A percentile compares a stretch with the other conserved stretches of the same genome.
Evolutionary conservation across 805 yeast genomes (phyloP).

Genomic region (Torulaspora indica): DNA sequence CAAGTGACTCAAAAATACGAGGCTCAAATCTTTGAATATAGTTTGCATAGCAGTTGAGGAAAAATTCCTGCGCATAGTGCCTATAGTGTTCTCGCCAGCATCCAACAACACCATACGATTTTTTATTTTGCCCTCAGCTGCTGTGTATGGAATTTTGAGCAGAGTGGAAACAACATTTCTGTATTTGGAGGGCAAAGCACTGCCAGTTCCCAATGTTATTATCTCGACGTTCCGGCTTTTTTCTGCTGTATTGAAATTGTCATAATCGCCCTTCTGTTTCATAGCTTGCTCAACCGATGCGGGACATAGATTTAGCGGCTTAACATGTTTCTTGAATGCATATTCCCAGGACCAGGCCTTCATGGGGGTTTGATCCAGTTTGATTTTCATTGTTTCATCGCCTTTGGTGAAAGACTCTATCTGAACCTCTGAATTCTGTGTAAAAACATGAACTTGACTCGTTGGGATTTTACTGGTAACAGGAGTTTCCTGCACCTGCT

Average conservation of each 20-base stretch:
- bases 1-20: constrained; percentile 77
- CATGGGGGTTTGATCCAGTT: constrained; percentile 6
- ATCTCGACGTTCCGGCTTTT: constrained; percentile 57
- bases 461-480: constrained; percentile 13
- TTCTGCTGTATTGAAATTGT: constrained; percentile 31
- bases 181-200: constrained; percentile 78
- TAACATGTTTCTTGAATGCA: constrained; percentile 27
- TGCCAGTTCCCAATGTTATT: constrained; percentile 85
- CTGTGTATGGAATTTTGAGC: constrained; percentile 57
- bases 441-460: constrained; percentile 27
- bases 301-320: constrained; percentile 28
- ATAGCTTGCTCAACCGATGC: constrained; percentile 27
- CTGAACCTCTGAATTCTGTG: constrained; percentile 16
- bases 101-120: constrained; percentile 61
- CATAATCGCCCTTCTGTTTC: constrained; percentile 27
- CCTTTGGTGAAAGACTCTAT: constrained; percentile 26
- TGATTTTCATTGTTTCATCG: constrained; percentile 13
- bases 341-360: constrained; percentile 26
- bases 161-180: constrained; percentile 82
- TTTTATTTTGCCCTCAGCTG: constrained; percentile 32
- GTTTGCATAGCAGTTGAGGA: constrained; percentile 42
- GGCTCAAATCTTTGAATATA: constrained; percentile 55
- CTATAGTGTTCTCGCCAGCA: constrained; percentile 93
- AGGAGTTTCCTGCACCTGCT: constrained; percentile 23
- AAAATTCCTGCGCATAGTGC: constrained; percentile 60